These are phyloP conservation scores for Starmerella vaccinii DNA, from an alignment of 805 yeast species.

Conservation along the genomic window DNA sequence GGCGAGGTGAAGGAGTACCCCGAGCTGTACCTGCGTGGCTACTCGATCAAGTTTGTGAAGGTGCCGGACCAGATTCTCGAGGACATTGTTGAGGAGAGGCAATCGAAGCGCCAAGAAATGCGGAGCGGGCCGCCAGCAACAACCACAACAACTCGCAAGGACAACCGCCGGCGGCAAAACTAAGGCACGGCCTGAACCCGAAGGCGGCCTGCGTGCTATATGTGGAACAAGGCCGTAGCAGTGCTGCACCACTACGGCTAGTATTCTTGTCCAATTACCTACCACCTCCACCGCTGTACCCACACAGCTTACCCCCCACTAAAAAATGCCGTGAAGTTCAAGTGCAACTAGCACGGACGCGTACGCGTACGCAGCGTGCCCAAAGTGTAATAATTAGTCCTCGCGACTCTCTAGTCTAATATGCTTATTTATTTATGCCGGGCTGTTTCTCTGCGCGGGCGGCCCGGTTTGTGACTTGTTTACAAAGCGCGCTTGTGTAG, in stretches of 20 bases:
- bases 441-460: neutral
- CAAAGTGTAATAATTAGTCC: too few species aligned
- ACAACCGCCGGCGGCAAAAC: neutral
- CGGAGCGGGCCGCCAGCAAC: neutral
- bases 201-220: too few species aligned
- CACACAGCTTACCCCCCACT: too few species aligned
- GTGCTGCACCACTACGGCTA: too few species aligned
- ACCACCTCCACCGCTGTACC: too few species aligned
- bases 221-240: too few species aligned
- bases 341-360: too few species aligned
- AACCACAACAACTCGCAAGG: neutral
- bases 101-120: conserved; percentile 31
- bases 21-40: conserved; percentile 23
- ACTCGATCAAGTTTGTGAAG: conserved; percentile 35
- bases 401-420: too few species aligned
- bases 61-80: conserved; percentile 35
- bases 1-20: conserved; percentile 17
- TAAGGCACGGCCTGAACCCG: neutral
- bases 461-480: neutral
- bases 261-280: too few species aligned
- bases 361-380: too few species aligned
- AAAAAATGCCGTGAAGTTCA: too few species aligned
- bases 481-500: neutral
- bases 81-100: conserved; percentile 33
- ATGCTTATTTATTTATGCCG: too few species aligned